Evolutionary conservation across 164 flowering plant species (phyloP).

Genomic region (Protea cynaroides): DNA sequence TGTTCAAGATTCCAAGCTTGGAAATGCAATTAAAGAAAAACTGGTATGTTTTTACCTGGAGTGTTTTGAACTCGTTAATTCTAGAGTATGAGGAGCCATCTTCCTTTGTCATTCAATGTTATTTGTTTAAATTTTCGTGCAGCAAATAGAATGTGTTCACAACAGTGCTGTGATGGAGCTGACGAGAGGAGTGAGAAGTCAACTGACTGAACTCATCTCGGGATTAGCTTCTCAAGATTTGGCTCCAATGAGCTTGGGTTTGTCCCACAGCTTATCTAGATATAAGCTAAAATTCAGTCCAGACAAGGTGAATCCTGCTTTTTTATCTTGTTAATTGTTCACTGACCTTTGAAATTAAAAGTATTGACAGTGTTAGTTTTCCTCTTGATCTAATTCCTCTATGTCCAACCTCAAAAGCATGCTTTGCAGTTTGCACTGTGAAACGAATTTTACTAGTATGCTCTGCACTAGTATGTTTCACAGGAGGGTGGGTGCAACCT

Average conservation of each 20-base stretch:
- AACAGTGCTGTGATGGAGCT: constrained; percentile 87
- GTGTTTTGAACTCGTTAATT: background rate
- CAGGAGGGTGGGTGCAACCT: too few relatives aligned
- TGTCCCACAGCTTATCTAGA: constrained; percentile 90
- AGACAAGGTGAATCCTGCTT: constrained; percentile 57
- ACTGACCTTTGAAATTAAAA: background rate
- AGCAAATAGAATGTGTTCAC: constrained; percentile 79
- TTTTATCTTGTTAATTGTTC: background rate
- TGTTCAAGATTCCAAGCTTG: constrained; percentile 89
- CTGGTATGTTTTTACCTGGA: constrained; percentile 35
- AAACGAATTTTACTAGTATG: background rate
- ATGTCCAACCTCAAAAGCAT: background rate
- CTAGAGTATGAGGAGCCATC: background rate
- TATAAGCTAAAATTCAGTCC: constrained; percentile 94
- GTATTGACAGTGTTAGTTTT: background rate
- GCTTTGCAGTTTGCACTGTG: background rate
- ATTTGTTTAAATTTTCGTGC: constrained; percentile 12
- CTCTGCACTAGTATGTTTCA: too few relatives aligned
- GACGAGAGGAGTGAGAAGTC: constrained; percentile 86
- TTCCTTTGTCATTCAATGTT: background rate
- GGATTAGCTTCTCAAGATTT: constrained; percentile 82
- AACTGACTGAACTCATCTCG: constrained; percentile 77
- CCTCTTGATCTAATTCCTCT: background rate
- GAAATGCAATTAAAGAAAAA: constrained; percentile 81
- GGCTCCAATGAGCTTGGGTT: constrained; percentile 95